Conservation (phyloP, 2,329 filamentous ascomycete species). For the Trichoderma hamatum region DNA sequence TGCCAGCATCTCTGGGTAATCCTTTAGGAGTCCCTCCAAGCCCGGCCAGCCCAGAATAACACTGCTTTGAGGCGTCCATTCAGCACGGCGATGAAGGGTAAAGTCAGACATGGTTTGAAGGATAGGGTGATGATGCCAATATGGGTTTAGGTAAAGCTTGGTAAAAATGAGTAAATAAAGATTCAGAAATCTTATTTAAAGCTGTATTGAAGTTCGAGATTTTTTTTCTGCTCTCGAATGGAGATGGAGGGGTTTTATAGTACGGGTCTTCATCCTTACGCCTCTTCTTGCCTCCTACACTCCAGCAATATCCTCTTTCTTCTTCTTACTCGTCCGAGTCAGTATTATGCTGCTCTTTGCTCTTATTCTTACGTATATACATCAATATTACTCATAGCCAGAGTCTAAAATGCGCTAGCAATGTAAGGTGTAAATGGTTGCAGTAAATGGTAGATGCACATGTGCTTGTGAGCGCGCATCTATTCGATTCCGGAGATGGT, state of each 20-base stretch:
- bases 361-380: background rate
- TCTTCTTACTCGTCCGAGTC: background rate
- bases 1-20: conserved; percentile 7
- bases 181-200: too few relatives aligned
- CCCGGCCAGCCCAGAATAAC: conserved; percentile 29
- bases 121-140: background rate
- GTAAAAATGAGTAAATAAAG: too few relatives aligned
- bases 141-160: too few relatives aligned
- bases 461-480: background rate
- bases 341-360: background rate
- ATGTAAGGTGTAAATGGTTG: background rate
- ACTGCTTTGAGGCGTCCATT: conserved; percentile 27
- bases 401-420: background rate
- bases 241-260: background rate
- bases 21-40: conserved; percentile 3
- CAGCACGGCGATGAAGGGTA: conserved; percentile 24
- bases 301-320: background rate
- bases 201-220: background rate
- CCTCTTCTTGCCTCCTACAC: background rate
- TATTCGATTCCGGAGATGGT: background rate
- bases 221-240: background rate
- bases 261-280: background rate
- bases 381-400: background rate
- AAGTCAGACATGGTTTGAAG: background rate
- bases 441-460: background rate